Conservation (phyloP, 495 filamentous ascomycete species). For the Penicillium odoratum region DNA sequence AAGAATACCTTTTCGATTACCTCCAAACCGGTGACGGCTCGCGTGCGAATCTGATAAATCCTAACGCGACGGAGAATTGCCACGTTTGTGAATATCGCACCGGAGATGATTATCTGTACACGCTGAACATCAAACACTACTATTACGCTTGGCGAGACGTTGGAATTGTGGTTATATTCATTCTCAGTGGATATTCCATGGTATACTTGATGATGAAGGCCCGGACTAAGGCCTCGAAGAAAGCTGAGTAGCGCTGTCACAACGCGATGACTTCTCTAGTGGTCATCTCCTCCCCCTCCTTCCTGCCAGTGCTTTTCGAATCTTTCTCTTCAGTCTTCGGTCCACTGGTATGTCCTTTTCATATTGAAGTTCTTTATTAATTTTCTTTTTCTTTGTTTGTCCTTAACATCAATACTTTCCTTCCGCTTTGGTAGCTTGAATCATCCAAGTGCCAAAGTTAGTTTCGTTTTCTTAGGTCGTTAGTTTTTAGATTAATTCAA, state of each 20-base stretch:
- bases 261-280: no score
- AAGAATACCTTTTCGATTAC: slow-evolving; percentile 55
- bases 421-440: no score
- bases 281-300: no score
- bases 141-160: slow-evolving; percentile 46
- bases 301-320: no score
- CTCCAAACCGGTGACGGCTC: slow-evolving; percentile 45
- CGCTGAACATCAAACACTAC: slow-evolving; percentile 41
- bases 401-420: no score
- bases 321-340: no score
- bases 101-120: slow-evolving; percentile 42
- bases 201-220: slow-evolving; percentile 52
- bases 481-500: no score
- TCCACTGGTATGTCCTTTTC: no score
- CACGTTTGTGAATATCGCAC: slow-evolving; percentile 54
- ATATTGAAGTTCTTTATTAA: no score
- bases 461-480: no score
- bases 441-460: no score
- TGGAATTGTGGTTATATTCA: slow-evolving; percentile 48
- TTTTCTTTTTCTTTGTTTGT: no score
- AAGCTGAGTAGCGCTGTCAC: slow-evolving; percentile 37
- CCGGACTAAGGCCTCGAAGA: slow-evolving; percentile 43
- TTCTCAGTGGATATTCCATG: slow-evolving; percentile 45
- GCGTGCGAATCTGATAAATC: slow-evolving; percentile 51
- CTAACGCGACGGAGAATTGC: slow-evolving; percentile 53